phyloP scores from a whole-genome alignment of 108 stramenopile genomes.

The Fistulifera solaris region DNA sequence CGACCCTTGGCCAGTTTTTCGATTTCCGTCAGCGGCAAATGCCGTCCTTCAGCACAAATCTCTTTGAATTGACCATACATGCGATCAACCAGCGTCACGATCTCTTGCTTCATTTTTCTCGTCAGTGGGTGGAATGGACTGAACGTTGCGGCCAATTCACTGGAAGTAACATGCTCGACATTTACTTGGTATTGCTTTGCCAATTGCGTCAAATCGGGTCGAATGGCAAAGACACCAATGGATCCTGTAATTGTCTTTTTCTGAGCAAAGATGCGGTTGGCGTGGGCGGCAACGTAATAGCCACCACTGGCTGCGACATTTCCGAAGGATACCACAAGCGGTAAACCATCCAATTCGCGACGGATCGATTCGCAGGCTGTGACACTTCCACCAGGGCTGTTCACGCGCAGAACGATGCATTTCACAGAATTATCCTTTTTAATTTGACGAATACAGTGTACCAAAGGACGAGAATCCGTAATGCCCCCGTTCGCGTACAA shows the following conservation, averaged over 20 bases:
- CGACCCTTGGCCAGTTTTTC: slow-evolving; percentile 56
- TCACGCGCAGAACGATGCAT: slow-evolving; percentile 52
- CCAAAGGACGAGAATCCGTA: slow-evolving; percentile 34
- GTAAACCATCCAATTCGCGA: slow-evolving; percentile 45
- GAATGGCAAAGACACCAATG: slow-evolving; percentile 68
- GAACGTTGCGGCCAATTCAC: slow-evolving; percentile 37
- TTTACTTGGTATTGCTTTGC: slow-evolving; percentile 52
- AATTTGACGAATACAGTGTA: slow-evolving; percentile 40
- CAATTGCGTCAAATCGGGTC: slow-evolving; percentile 50
- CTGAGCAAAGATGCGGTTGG: slow-evolving; percentile 56
- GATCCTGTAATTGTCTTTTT: slow-evolving; percentile 67
- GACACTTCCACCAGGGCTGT: slow-evolving; percentile 62
- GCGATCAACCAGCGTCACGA: slow-evolving; percentile 30
- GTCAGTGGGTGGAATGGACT: slow-evolving; percentile 53
- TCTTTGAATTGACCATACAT: slow-evolving; percentile 61
- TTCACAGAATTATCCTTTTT: slow-evolving; percentile 43
- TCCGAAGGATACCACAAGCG: slow-evolving; percentile 56
- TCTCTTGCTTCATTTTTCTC: slow-evolving; percentile 38
- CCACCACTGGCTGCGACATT: slow-evolving; percentile 74
- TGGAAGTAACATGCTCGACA: slow-evolving; percentile 41
- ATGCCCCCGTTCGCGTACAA: slow-evolving; percentile 54
- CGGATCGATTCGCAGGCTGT: slow-evolving; percentile 63
- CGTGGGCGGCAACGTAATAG: slow-evolving; percentile 60
- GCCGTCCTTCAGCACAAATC: slow-evolving; percentile 46
- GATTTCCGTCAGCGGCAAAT: slow-evolving; percentile 35